Evolutionary conservation across 352 stramenopile genomes (phyloP), one percentile per base, ranked within the genome.

Genomic region (Globisporangium camurandrum): DNA sequence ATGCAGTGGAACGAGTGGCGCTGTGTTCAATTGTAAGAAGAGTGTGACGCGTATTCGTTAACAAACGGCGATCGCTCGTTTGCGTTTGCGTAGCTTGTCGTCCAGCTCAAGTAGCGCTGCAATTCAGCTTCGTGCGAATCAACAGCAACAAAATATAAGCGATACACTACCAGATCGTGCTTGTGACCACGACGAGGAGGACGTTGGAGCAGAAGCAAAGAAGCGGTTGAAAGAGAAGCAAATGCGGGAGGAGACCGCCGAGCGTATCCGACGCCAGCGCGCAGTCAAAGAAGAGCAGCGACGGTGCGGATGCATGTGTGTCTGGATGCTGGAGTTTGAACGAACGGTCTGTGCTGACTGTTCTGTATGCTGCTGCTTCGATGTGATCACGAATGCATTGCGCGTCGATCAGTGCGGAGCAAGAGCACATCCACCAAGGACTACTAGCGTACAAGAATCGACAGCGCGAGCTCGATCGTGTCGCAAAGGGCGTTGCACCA

Each of bases 391-490:
- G 17, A 12, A n/a, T 51, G 19, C 27, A 8, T 20, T 38, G 23
- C 23, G 12, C 12, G 12, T 22, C n/a, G 11, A 7, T 16, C 11
- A 89, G 78, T 14, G 71, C 69, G 50, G 63, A 85, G 14, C 45
- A 65, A 40, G 71, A 86, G 43, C 50, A 67, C 10, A 69, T 81
- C 27, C 62, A 84, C 28, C 64, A 74, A 51, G 67, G 71, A 2
- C 59, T 88, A 7, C 58, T 65, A 34, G 59, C 59, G 2, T 78
- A 77, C 61, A 86, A 80, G 36, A 73, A 41, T n/a, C 76, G 70
- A n/a, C 63, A 75, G 27, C 66, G 66, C n/a, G 69, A 81, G 38
- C 54, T 86, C 22, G 71, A 90, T 53, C 66, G 72, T 1, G 64
- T 77, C 9, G 75, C 73, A 0, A 85, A 86, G 57, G 75, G 71